phyloP scores from a whole-genome alignment of 2,329 filamentous ascomycete species.

The Aspergillus brasiliensis region DNA sequence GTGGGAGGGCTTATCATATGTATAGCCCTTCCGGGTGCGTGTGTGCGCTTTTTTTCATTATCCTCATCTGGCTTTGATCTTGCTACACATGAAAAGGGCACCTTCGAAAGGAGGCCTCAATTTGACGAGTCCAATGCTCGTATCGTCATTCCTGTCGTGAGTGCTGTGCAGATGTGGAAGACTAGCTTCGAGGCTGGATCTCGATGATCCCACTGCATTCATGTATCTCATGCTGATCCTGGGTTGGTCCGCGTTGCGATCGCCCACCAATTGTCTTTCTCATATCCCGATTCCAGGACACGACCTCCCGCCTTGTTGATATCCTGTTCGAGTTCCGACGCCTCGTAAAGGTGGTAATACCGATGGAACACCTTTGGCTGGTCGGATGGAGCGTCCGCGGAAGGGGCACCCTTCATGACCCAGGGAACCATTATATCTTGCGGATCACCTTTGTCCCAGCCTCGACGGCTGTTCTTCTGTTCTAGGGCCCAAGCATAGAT shows the following conservation, averaged over 20 bases:
- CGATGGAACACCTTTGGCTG: constrained; percentile 65
- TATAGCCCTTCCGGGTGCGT: constrained; percentile 24
- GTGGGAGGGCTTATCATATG: constrained; percentile 32
- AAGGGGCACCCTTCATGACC: constrained; percentile 63
- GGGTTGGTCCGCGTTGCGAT: constrained; percentile 54
- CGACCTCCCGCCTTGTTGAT: constrained; percentile 71
- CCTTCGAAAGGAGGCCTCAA: not conserved
- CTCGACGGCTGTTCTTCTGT: constrained; percentile 80
- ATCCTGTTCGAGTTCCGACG: constrained; percentile 84
- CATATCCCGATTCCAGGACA: constrained; percentile 81
- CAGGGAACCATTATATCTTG: constrained; percentile 97
- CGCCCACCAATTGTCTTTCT: constrained; percentile 98
- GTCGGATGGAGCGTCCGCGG: constrained; percentile 46
- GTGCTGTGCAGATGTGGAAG: constrained; percentile 14
- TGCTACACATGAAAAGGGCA: constrained; percentile 1
- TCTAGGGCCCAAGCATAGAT: constrained; percentile 96
- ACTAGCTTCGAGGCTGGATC: constrained; percentile 33
- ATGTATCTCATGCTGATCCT: constrained; percentile 20
- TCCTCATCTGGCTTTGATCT: constrained; percentile 6
- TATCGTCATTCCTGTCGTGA: constrained; percentile 13
- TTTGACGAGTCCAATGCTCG: constrained; percentile 9
- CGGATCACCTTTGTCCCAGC: constrained; percentile 79
- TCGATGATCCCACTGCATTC: constrained; percentile 22
- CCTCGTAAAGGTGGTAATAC: constrained; percentile 90
- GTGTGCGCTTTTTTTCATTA: constrained; percentile 14